phyloP scores from a whole-genome alignment of 2,329 filamentous ascomycete species.

The Talaromyces sp. region DNA sequence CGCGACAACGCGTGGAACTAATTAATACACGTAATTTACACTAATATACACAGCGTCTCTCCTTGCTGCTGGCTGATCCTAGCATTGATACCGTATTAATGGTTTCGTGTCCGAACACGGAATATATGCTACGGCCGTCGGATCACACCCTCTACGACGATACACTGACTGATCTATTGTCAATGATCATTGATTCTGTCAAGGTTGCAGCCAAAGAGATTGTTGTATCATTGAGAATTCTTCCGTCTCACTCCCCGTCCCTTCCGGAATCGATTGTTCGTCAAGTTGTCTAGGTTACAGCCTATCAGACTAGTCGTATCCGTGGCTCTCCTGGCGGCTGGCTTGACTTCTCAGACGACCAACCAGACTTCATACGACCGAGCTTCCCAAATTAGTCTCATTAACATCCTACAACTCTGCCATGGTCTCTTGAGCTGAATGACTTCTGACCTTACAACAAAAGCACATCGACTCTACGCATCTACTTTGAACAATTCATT shows the following conservation, averaged over 20 bases:
- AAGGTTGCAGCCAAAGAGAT: not conserved
- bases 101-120: conserved; percentile 7
- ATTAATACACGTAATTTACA: conserved; percentile 6
- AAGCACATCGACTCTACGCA: not conserved
- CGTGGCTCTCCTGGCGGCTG: conserved; percentile 3
- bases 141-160: conserved; percentile 15
- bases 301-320: not conserved
- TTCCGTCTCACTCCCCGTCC: not conserved
- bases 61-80: not conserved
- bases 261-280: not conserved
- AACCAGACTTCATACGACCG: not conserved
- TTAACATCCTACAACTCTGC: not conserved
- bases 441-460: not conserved
- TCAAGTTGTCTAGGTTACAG: not conserved
- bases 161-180: not conserved
- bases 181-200: conserved; percentile 5
- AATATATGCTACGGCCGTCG: conserved; percentile 10
- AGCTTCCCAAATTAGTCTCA: not conserved
- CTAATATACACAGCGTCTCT: too few relatives aligned
- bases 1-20: conserved; percentile 5
- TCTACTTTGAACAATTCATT: not conserved
- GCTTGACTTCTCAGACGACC: not conserved
- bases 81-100: not conserved
- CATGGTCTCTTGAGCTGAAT: not conserved
- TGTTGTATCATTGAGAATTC: not conserved